Percentiles rank a stretch among this genome's conserved stretches.
Conservation (phyloP, 2,329 filamentous ascomycete species). For the Sarocladium brachiariae region DNA sequence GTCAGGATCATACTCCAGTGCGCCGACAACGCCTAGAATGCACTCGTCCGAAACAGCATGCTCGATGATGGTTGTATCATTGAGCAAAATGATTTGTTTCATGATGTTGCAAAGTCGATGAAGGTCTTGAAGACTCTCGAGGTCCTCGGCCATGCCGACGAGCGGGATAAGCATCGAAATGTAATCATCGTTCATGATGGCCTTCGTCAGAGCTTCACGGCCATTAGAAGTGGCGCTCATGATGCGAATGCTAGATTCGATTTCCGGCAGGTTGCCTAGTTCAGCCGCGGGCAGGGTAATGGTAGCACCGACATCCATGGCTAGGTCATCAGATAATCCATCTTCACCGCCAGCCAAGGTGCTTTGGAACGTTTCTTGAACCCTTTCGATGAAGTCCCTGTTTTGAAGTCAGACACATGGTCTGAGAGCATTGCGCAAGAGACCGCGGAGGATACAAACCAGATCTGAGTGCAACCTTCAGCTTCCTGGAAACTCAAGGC, state of each 20-base stretch:
- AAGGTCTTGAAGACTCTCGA: constrained; percentile 79
- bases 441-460: constrained; percentile 42
- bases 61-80: constrained; percentile 92
- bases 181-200: constrained; percentile 78
- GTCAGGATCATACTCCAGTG: constrained; percentile 95
- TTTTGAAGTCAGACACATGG: constrained; percentile 16
- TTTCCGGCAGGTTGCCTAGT: constrained; percentile 74
- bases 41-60: constrained; percentile 85
- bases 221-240: constrained; percentile 69
- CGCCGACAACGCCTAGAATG: constrained; percentile 86
- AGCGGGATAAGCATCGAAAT: constrained; percentile 80
- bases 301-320: constrained; percentile 64
- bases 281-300: constrained; percentile 73
- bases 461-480: constrained; percentile 87
- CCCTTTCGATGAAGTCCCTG: constrained; percentile 85
- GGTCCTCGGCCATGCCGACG: constrained; percentile 82
- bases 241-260: constrained; percentile 76
- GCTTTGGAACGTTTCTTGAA: constrained; percentile 67
- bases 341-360: constrained; percentile 65
- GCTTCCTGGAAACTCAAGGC: constrained; percentile 96
- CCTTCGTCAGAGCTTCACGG: constrained; percentile 81
- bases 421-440: neutral
- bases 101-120: constrained; percentile 95
- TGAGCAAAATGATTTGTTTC: constrained; percentile 91
- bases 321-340: constrained; percentile 75